Evolutionary conservation across 306 rosid species (phyloP), one percentile per base, ranked within the genome.

Genomic region (Vigna reflexopilosa): DNA sequence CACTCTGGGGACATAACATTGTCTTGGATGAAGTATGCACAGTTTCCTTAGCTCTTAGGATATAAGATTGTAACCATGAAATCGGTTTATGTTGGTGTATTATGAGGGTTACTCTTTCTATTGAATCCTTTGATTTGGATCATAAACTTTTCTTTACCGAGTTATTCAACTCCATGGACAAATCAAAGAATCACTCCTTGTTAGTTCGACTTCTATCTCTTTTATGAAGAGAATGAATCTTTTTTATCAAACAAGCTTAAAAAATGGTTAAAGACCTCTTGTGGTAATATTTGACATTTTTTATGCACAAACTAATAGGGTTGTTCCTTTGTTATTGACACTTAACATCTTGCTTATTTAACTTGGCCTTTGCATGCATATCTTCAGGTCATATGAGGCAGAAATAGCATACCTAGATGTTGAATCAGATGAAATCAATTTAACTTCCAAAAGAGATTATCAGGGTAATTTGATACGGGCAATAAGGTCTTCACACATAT

Each of bases 301-400:
- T 38, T 67, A 42, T 20, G 17, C 54, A 42, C 22, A 20, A 42
- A 42, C 54, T 44, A 67, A 67, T 11, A 34, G 72, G 24, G 45
- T 47, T 76, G 55, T 57, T 72, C 15, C 13, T 34, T 51, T 54
- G 64, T 70, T 74, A 57, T 55, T 63, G 76, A 45, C 28, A 57
- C 61, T 59, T 59, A 24, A 26, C 24, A 36, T 76, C 17, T 61
- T 79, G 9, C 77, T 69, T 74, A 22, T 56, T 80, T 30, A 67
- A 47, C 28, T 38, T 47, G 38, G 11, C 48, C 48, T 72, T 26
- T 28, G 62, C 32, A 24, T 68, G 73, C 67, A 72, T 51, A 52
- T 49, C 72, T 81, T 82, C 87, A 94, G 97, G 85, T 86, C 98
- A 75, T 94, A 94, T 78, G 91, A 92, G 83, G 97, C 97, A 56